Evolutionary conservation across 2,329 filamentous ascomycete species (phyloP), one percentile per base, ranked within the genome.

Genomic region (Stachybotrys chlorohalonatus): DNA sequence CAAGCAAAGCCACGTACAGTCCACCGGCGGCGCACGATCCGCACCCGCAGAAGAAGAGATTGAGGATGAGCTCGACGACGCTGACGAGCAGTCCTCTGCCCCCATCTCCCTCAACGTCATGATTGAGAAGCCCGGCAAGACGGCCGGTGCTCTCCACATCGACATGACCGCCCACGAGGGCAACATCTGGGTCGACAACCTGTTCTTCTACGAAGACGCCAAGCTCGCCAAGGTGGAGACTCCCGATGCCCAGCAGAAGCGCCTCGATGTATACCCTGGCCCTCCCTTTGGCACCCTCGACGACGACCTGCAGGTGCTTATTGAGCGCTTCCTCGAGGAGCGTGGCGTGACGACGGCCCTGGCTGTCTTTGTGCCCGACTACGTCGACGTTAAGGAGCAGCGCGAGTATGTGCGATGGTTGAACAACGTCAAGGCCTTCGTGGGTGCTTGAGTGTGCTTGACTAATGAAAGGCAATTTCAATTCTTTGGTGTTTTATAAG

Each of bases 381-480:
- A 96, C 76, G 92, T 97, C 67, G 91, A 97, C 70, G 84, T 89
- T 75, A 99, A 99, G 86, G 94, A 99, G 83, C 93, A 97, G 83
- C 88, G 85, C 75, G 94, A 99, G 81, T 99, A 99, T 73, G 77
- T 95, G 58, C 77, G 81, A 61, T 99, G 95, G 94, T 77, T 99
- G 71, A 82, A 85, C 72, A 89, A 88, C 68, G 82, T 96, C 73
- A 94, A 93, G 84, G 77, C 75, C 59, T 96, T 97, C 68, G 78
- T 96, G 62, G 86, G 89, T 69, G 85, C 84, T 57, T 90, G 77
- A 71, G 55, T 42, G 30, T 31, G 5, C 2, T 13, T 11, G 31
- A 47, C 8, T 13, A 36, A 15, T 31, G 32, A 53, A 36, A 47
- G 11, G n/a, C 15, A 24, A 24, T 47, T 47, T 24, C 17, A 13